These are phyloP conservation scores for Mixia osmundae DNA, from an alignment of 1,284 basidiomycete genomes.

Conservation along the genomic window DNA sequence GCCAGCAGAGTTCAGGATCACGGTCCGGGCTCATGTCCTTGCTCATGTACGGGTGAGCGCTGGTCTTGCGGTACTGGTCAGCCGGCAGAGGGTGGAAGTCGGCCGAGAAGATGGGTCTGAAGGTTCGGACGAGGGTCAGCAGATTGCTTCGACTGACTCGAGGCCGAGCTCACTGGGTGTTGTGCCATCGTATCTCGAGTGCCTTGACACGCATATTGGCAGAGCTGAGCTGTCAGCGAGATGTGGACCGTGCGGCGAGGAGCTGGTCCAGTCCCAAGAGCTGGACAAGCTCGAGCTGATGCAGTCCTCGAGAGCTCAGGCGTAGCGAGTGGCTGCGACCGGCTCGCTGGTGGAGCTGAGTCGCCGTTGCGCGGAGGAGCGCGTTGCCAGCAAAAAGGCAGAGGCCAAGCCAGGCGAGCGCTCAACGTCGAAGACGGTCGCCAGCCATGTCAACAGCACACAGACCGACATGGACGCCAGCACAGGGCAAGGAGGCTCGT, in stretches of 20 bases:
- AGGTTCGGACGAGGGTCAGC: neutral
- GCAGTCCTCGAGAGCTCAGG: too few species aligned
- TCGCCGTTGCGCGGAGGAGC: too few species aligned
- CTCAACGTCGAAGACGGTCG: too few species aligned
- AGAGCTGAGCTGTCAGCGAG: too few species aligned
- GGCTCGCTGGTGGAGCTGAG: neutral
- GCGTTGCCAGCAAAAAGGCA: neutral
- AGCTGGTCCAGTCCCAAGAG: too few species aligned
- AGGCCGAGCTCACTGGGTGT: neutral
- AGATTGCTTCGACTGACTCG: neutral
- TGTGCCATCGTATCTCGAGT: too few species aligned
- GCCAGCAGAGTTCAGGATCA: slow-evolving; percentile 39
- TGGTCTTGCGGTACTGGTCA: slow-evolving; percentile 36
- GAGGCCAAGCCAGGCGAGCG: too few species aligned
- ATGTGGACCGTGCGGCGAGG: too few species aligned
- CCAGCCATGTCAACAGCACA: slow-evolving; percentile 15
- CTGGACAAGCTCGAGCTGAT: too few species aligned
- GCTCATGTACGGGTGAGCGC: slow-evolving; percentile 33
- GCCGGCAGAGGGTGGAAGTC: slow-evolving; percentile 54
- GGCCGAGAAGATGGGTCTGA: slow-evolving; percentile 61
- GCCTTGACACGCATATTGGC: too few species aligned
- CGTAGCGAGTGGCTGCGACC: neutral
- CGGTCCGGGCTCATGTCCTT: slow-evolving; percentile 8
- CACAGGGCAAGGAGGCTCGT: slow-evolving; percentile 14
- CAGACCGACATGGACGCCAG: slow-evolving; percentile 18